These are phyloP conservation scores for Nyctanthes arbortristis DNA, from an alignment of 257 asterid genomes.

Conservation along the genomic window DNA sequence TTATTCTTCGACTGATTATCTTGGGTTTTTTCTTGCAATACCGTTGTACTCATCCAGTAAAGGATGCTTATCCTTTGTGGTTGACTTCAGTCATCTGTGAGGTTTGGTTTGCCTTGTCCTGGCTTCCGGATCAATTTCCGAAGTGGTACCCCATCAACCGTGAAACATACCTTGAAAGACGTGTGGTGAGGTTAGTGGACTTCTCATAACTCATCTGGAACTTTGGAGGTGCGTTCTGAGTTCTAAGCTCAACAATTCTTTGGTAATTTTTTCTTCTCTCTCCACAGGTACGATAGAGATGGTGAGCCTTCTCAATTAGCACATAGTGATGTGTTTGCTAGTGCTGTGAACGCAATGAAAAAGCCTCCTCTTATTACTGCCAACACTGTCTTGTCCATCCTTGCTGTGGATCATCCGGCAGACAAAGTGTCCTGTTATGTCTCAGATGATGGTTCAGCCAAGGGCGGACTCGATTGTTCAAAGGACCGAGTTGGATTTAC, in stretches of 20 bases:
- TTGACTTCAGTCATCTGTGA: conserved; percentile 19
- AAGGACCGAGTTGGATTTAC: too few species aligned
- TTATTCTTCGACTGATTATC: conserved; percentile 61
- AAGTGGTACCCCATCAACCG: conserved; percentile 14
- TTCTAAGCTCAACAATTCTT: background rate
- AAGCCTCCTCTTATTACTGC: conserved; percentile 17
- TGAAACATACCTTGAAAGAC: conserved; percentile 10
- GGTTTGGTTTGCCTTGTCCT: conserved; percentile 15
- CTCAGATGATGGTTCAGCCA: conserved; percentile 15
- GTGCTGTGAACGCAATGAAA: conserved; percentile 15
- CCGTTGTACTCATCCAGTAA: conserved; percentile 18
- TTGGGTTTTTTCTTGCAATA: conserved; percentile 46
- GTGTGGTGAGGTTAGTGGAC: background rate
- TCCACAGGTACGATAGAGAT: too few species aligned
- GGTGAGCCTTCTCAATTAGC: too few species aligned
- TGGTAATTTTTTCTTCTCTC: background rate
- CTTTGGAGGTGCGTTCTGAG: too few species aligned
- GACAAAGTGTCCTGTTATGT: conserved; percentile 19
- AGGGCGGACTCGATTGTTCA: too few species aligned
- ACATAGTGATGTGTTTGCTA: conserved; percentile 5
- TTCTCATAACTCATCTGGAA: background rate
- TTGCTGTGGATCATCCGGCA: conserved; percentile 9
- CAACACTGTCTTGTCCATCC: conserved; percentile 19
- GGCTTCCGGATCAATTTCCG: conserved; percentile 19
- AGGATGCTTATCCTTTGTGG: too few species aligned